These are phyloP conservation scores for Chaetomium globosum DNA, from an alignment of 2,329 filamentous ascomycete genomes.

Conservation along the genomic window DNA sequence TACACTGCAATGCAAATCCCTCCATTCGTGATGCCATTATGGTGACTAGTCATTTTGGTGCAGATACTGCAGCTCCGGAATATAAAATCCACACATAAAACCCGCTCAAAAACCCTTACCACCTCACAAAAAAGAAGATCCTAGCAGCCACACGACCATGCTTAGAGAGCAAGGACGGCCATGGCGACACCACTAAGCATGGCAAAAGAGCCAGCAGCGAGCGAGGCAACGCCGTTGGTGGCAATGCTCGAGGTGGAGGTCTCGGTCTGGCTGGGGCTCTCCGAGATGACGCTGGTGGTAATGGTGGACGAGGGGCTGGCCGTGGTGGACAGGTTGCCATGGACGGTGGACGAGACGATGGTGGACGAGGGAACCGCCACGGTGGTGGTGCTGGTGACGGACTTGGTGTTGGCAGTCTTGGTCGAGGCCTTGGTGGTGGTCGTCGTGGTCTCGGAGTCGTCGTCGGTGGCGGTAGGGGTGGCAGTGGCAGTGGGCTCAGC, in stretches of 20 bases:
- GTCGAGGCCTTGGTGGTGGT: slow-evolving; percentile 13
- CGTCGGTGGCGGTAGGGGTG: slow-evolving; percentile 27
- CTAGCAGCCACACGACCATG: neutral
- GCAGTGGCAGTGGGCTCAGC: slow-evolving; percentile 39
- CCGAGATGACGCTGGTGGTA: slow-evolving; percentile 28
- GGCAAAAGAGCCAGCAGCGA: slow-evolving; percentile 43
- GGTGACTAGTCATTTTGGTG: slow-evolving; percentile 2
- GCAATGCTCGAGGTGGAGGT: slow-evolving; percentile 23
- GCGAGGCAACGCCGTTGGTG: slow-evolving; percentile 46
- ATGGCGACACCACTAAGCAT: slow-evolving; percentile 36
- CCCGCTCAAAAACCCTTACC: slow-evolving; percentile 1
- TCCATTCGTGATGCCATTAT: slow-evolving; percentile 21
- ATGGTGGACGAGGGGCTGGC: slow-evolving; percentile 28
- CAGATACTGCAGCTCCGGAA: slow-evolving; percentile 7
- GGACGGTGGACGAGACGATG: slow-evolving; percentile 20
- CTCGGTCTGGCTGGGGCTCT: slow-evolving; percentile 19
- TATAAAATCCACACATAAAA: neutral
- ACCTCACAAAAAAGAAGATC: slow-evolving; percentile 9
- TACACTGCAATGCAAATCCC: neutral
- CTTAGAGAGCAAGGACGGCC: slow-evolving; percentile 36
- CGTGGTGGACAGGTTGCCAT: slow-evolving; percentile 27
- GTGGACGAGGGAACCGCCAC: slow-evolving; percentile 15
- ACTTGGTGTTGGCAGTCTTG: slow-evolving; percentile 5
- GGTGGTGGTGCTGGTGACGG: slow-evolving; percentile 20
- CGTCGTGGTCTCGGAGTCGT: slow-evolving; percentile 7